Conservation (phyloP, 495 filamentous ascomycete genomes). For the Penicillium cosmopolitanum region DNA sequence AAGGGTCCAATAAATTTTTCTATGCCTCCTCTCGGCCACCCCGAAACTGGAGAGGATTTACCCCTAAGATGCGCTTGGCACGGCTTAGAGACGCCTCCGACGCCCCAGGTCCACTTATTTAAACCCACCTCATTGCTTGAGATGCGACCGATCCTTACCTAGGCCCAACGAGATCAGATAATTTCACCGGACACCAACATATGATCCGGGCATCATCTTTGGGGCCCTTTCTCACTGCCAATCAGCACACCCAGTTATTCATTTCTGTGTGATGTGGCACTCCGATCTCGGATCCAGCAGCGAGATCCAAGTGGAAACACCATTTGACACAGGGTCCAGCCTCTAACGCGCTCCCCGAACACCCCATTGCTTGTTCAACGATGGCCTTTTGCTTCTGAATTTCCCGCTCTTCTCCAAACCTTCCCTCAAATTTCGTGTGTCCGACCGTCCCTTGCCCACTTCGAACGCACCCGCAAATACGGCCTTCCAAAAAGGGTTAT, state of each 20-base stretch:
- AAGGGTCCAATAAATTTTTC: neutral
- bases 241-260: neutral
- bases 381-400: neutral
- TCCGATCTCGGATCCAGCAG: conserved; percentile 4
- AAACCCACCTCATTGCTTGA: conserved; percentile 1
- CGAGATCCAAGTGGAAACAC: neutral
- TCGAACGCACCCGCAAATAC: neutral
- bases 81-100: conserved; percentile 1
- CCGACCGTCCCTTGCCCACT: conserved; percentile 1
- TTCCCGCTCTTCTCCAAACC: neutral
- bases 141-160: conserved; percentile 3
- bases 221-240: neutral
- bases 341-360: neutral
- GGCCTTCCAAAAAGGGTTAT: conserved; percentile 3
- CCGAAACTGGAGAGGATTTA: conserved; percentile 1
- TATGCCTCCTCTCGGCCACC: conserved; percentile 2
- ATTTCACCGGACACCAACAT: neutral
- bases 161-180: neutral
- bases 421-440: neutral
- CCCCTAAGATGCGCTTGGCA: conserved; percentile 5
- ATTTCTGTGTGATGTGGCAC: neutral
- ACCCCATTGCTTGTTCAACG: too few relatives aligned
- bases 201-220: neutral
- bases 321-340: neutral
- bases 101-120: conserved; percentile 5